phyloP scores from a whole-genome alignment of 345 rosid genomes.

The Erysimum cheiranthoides region DNA sequence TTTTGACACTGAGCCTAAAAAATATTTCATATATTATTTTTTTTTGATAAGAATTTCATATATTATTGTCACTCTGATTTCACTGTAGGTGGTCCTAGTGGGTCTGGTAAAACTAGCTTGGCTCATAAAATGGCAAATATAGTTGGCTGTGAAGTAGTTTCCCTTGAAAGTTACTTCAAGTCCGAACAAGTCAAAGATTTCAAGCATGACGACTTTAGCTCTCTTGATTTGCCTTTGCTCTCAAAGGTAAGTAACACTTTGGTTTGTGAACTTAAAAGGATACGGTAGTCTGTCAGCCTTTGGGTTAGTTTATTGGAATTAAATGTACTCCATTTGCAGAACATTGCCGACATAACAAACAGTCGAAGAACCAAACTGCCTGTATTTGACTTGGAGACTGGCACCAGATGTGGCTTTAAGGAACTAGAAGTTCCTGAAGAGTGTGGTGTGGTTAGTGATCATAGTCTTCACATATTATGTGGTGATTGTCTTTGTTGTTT shows the following conservation, averaged over 20 bases:
- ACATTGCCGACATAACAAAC: slow-evolving; percentile 71
- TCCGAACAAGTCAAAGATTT: slow-evolving; percentile 85
- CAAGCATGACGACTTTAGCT: slow-evolving; percentile 90
- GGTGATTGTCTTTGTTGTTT: slow-evolving; percentile 18
- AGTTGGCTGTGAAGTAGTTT: slow-evolving; percentile 98
- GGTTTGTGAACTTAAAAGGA: slow-evolving; percentile 20
- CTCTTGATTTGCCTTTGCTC: slow-evolving; percentile 87
- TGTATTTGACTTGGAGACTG: slow-evolving; percentile 86
- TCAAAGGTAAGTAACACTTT: slow-evolving; percentile 78
- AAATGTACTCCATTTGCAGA: slow-evolving; percentile 57
- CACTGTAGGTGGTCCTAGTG: slow-evolving; percentile 98
- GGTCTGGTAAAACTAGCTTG: slow-evolving; percentile 98
- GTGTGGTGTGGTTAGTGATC: slow-evolving; percentile 85
- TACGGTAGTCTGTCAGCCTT: slow-evolving; percentile 7
- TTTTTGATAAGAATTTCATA: too few relatives aligned
- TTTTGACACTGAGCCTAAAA: slow-evolving; percentile 3
- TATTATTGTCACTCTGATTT: slow-evolving; percentile 25
- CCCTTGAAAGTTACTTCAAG: slow-evolving; percentile 94
- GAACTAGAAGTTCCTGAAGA: slow-evolving; percentile 95
- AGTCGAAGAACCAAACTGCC: slow-evolving; percentile 82
- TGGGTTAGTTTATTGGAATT: slow-evolving; percentile 19
- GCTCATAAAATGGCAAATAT: slow-evolving; percentile 99
- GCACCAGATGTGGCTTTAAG: slow-evolving; percentile 85
- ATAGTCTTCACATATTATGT: slow-evolving; percentile 18
- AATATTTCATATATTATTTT: neutral